phyloP scores from a whole-genome alignment of 768 basidiomycete genomes.

The Boletus edulis region DNA sequence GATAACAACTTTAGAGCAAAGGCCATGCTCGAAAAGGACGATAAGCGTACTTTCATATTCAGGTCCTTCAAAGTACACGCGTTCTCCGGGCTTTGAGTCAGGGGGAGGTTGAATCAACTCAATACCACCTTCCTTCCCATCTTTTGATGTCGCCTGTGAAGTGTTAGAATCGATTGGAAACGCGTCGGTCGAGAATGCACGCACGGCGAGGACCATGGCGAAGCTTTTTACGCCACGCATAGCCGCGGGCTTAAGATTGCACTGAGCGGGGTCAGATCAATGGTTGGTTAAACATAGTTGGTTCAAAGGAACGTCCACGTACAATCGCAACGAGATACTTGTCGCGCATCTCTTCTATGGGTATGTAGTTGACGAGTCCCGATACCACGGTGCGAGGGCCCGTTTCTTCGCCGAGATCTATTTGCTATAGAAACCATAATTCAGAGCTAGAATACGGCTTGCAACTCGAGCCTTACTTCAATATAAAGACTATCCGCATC shows the following conservation, averaged over 20 bases:
- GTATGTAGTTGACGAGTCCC: constrained; percentile 94
- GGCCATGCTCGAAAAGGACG: not conserved
- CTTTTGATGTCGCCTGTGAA: constrained; percentile 80
- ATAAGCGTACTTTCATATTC: constrained; percentile 70
- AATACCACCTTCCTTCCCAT: constrained; percentile 85
- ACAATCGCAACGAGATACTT: constrained; percentile 83
- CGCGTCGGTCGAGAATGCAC: constrained; percentile 19
- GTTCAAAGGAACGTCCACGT: constrained; percentile 21
- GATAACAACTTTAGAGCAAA: constrained; percentile 2
- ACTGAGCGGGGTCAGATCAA: constrained; percentile 39
- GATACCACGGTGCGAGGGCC: constrained; percentile 97
- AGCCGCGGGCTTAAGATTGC: constrained; percentile 91
- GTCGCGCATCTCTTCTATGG: constrained; percentile 90
- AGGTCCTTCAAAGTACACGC: constrained; percentile 91
- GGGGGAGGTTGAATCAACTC: constrained; percentile 89
- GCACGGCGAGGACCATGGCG: constrained; percentile 94
- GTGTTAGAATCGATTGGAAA: not conserved
- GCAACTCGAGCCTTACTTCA: constrained; percentile 51
- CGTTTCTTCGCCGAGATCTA: constrained; percentile 92
- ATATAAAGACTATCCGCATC: constrained; percentile 98
- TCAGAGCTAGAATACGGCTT: not conserved
- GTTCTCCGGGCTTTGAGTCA: constrained; percentile 85
- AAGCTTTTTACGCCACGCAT: constrained; percentile 99
- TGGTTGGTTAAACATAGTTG: not conserved
- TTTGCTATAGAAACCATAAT: constrained; percentile 57